These are phyloP conservation scores for Ceratobasidium sp. DNA, from an alignment of 1,284 basidiomycete genomes.

Conservation along the genomic window DNA sequence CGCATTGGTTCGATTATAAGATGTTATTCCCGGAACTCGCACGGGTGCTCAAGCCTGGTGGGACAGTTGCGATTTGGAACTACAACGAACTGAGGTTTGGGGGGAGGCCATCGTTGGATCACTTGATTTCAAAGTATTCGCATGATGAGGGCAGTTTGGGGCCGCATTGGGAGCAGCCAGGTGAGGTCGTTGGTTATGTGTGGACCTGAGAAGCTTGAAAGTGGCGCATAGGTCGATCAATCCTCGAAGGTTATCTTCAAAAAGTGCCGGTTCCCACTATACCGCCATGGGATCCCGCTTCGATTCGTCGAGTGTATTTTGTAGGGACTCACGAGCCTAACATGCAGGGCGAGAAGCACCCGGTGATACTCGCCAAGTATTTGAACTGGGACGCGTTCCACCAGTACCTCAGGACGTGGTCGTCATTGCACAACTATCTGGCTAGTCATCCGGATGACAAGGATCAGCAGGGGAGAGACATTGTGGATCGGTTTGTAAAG, in stretches of 20 bases:
- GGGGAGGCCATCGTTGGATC: constrained; percentile 66
- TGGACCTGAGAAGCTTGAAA: neutral
- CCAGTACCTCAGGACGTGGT: constrained; percentile 77
- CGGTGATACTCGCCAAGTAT: constrained; percentile 68
- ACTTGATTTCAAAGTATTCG: constrained; percentile 67
- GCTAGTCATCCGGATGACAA: constrained; percentile 71
- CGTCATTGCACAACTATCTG: constrained; percentile 76
- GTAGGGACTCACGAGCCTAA: constrained; percentile 57
- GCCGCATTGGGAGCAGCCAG: constrained; percentile 80
- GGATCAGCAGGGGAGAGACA: constrained; percentile 63
- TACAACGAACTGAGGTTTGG: constrained; percentile 72
- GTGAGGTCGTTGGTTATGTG: constrained; percentile 1
- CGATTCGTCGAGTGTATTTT: constrained; percentile 65
- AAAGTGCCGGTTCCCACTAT: constrained; percentile 70
- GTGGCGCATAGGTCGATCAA: constrained; percentile 67
- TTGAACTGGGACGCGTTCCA: constrained; percentile 74
- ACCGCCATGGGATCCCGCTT: constrained; percentile 56
- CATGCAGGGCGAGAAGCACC: constrained; percentile 49
- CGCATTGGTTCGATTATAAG: constrained; percentile 87
- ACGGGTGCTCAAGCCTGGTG: constrained; percentile 71
- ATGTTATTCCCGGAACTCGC: constrained; percentile 76
- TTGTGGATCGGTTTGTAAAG: constrained; percentile 71
- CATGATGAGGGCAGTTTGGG: constrained; percentile 65
- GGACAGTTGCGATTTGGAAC: constrained; percentile 80
- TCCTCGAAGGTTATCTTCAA: constrained; percentile 76